Conservation (phyloP, 169 alveolate genomes). For the Plasmodium billcollinsi region DNA sequence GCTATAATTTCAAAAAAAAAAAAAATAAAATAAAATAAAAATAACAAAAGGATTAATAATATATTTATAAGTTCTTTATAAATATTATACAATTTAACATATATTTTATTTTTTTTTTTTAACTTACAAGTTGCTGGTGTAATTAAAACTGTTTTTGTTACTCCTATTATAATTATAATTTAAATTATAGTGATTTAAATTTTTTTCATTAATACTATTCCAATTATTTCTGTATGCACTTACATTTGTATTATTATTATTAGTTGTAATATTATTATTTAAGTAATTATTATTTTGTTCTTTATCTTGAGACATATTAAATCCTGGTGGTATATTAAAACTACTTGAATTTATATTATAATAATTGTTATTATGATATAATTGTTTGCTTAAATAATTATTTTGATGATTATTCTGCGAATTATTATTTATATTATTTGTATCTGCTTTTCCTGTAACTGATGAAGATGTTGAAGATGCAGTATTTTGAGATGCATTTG, state of each 20-base stretch:
- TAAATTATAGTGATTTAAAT: conserved; percentile 45
- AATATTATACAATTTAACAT: background rate
- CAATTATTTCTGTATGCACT: conserved; percentile 46
- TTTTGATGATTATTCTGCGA: conserved; percentile 40
- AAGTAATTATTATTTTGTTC: conserved; percentile 46
- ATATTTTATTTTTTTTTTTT: background rate
- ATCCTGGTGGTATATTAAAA: conserved; percentile 60
- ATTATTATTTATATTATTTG: conserved; percentile 30
- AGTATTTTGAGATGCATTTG: conserved; percentile 58
- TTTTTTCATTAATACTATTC: conserved; percentile 68
- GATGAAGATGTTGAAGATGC: conserved; percentile 75
- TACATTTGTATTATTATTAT: conserved; percentile 44
- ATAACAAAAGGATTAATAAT: background rate
- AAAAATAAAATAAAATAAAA: background rate
- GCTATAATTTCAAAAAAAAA: conserved; percentile 45
- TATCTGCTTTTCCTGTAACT: conserved; percentile 53
- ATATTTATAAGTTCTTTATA: background rate
- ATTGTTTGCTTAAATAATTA: conserved; percentile 30
- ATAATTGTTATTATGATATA: conserved; percentile 43
- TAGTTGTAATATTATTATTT: conserved; percentile 30
- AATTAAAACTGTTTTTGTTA: conserved; percentile 45
- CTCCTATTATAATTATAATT: conserved; percentile 56
- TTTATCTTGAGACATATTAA: conserved; percentile 64
- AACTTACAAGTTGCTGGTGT: conserved; percentile 66
- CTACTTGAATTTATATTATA: conserved; percentile 53